Percentiles rank a stretch among this genome's conserved stretches.
These are phyloP conservation scores for Trichomonascus vanleenenianus DNA, from an alignment of 805 yeast genomes.

Conservation along the genomic window DNA sequence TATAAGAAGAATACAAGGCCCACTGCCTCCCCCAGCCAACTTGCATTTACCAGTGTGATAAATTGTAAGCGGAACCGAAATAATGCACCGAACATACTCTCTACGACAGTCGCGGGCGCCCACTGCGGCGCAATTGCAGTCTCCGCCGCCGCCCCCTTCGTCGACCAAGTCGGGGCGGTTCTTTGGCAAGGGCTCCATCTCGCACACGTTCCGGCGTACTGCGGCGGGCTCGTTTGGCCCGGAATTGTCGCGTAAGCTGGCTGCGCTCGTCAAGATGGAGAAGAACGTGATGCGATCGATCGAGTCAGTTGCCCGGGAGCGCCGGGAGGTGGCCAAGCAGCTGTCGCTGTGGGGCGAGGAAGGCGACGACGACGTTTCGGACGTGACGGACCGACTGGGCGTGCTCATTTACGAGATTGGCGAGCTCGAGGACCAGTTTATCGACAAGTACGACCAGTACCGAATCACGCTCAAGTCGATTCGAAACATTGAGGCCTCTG, in stretches of 20 bases:
- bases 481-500: slow-evolving; percentile 95
- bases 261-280: slow-evolving; percentile 91
- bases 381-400: slow-evolving; percentile 95
- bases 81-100: slow-evolving; percentile 97
- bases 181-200: slow-evolving; percentile 68
- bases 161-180: slow-evolving; percentile 76
- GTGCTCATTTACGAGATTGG: slow-evolving; percentile 93
- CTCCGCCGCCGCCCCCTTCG: slow-evolving; percentile 94
- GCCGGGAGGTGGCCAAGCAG: slow-evolving; percentile 95
- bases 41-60: no score
- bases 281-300: slow-evolving; percentile 91
- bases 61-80: slow-evolving; percentile 1
- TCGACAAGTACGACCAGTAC: slow-evolving; percentile 97
- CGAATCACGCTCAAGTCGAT: slow-evolving; percentile 89
- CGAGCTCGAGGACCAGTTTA: slow-evolving; percentile 96
- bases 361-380: slow-evolving; percentile 94
- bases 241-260: slow-evolving; percentile 84
- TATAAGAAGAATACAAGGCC: no score
- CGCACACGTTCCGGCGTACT: slow-evolving; percentile 50
- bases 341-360: slow-evolving; percentile 97
- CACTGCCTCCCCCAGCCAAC: no score
- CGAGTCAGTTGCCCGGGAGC: slow-evolving; percentile 87
- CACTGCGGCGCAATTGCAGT: slow-evolving; percentile 88
- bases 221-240: slow-evolving; percentile 94
- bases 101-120: slow-evolving; percentile 94